Evolutionary conservation across 2,329 filamentous ascomycete genomes (phyloP), one percentile per base, ranked within the genome.

Genomic region (Claviceps lovelessii): DNA sequence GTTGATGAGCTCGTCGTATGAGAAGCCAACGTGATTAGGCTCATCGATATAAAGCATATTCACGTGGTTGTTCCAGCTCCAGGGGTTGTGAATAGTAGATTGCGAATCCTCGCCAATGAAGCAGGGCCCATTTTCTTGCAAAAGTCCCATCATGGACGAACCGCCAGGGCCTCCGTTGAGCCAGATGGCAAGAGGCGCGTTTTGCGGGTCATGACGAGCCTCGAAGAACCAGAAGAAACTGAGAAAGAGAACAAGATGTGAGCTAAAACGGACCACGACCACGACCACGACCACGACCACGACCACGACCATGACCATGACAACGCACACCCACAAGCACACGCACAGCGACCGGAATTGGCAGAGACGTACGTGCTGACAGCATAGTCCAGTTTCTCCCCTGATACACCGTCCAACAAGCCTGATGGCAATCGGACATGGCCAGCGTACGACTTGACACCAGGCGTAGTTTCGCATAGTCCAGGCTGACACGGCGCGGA

Each of bases 11-110:
- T 73, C 74, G 62, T 88, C 86, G 63, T 79, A 82, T 1, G 82
- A 85, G 59, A 85, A 81, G 45, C 80, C 79, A 42, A 86, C 78
- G 65, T 87, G 83, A 56, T 82, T 81, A 11, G 83, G 83, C 76
- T 77, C 72, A 63, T 78, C 76, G 54, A 81, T 75, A 66, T 77
- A 81, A 9, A 82, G 70, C 70, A 75, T 72, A 58, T 75, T 75
- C 56, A 72, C 71, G 53, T 69, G 66, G 41, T 68, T 73, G 65
- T 85, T 82, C 82, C 81, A 86, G 45, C 80, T 79, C 77, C 79
- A 85, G 53, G 78, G 73, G 55, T 80, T 76, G 28, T 76, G 70
- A 29, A 73, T 68, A 0, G 79, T 83, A 31, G 73, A 73, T 54
- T 78, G 74, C 45, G 71, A 72, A 52, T 76, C 68, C 57, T 75